phyloP scores from a whole-genome alignment of 1,284 basidiomycete genomes.

The Apiotrichum siamense region DNA sequence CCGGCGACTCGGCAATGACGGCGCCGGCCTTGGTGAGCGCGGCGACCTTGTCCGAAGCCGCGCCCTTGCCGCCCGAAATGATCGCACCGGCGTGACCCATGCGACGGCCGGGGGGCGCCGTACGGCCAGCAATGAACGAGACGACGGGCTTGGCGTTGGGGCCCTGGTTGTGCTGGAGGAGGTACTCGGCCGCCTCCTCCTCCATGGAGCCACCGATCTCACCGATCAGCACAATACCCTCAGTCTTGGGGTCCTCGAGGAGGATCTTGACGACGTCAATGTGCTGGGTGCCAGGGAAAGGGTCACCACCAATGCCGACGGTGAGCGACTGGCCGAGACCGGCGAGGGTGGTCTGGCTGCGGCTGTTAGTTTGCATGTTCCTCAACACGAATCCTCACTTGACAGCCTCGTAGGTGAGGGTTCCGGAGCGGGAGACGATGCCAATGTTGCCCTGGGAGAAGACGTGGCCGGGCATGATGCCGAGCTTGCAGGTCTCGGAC shows the following conservation, averaged over 20 bases:
- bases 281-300: conserved; percentile 82
- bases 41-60: conserved; percentile 89
- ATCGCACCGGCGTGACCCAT: conserved; percentile 99
- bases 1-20: conserved; percentile 92
- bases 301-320: conserved; percentile 97
- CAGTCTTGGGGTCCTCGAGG: conserved; percentile 84
- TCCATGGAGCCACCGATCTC: conserved; percentile 99
- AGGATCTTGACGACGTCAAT: conserved; percentile 95
- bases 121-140: conserved; percentile 94
- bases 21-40: conserved; percentile 92
- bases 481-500: conserved; percentile 97
- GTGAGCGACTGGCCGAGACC: conserved; percentile 96
- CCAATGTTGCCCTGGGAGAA: conserved; percentile 93
- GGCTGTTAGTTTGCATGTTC: conserved; percentile 39
- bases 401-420: conserved; percentile 52
- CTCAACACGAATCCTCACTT: conserved; percentile 34
- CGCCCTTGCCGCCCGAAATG: conserved; percentile 95
- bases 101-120: conserved; percentile 92
- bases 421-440: conserved; percentile 94
- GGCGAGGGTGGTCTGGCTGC: conserved; percentile 83
- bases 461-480: conserved; percentile 97
- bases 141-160: conserved; percentile 90
- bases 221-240: conserved; percentile 96
- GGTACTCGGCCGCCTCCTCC: conserved; percentile 96
- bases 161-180: conserved; percentile 88